Percentiles rank a stretch among this genome's conserved stretches.
Evolutionary conservation across 2,329 filamentous ascomycete genomes (phyloP).

Genomic region (Domatiomyces globalis): DNA sequence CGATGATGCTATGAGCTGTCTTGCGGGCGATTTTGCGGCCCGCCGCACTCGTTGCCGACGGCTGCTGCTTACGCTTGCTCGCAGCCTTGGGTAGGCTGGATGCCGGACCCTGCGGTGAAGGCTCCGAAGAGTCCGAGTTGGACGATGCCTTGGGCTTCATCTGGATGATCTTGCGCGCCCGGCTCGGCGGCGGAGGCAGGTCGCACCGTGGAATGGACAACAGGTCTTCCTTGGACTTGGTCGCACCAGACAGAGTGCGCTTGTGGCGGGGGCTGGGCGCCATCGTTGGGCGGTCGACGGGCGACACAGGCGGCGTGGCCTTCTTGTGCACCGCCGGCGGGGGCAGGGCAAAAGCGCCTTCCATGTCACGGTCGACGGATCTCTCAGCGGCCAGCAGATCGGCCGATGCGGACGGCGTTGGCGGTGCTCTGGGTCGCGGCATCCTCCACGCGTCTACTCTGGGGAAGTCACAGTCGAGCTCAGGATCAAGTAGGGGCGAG

Average conservation of each 20-base stretch:
- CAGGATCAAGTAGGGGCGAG: neutral
- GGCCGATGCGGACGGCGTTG: slow-evolving; percentile 65
- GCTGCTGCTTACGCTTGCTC: slow-evolving; percentile 63
- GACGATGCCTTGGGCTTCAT: slow-evolving; percentile 59
- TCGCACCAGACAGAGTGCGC: slow-evolving; percentile 13
- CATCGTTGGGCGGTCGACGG: slow-evolving; percentile 18
- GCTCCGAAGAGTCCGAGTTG: slow-evolving; percentile 33
- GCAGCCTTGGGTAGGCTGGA: slow-evolving; percentile 14
- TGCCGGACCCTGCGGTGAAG: slow-evolving; percentile 14
- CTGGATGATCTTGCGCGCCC: slow-evolving; percentile 92
- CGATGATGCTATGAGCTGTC: slow-evolving; percentile 90
- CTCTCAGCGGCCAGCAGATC: slow-evolving; percentile 59
- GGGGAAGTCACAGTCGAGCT: neutral
- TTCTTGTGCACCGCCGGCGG: slow-evolving; percentile 55
- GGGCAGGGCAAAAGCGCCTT: slow-evolving; percentile 59
- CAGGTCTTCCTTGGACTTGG: slow-evolving; percentile 16
- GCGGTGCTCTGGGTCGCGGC: slow-evolving; percentile 53
- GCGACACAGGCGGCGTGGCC: slow-evolving; percentile 31
- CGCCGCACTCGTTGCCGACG: slow-evolving; percentile 61
- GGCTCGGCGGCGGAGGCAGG: slow-evolving; percentile 79
- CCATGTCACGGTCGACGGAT: slow-evolving; percentile 27
- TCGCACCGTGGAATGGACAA: slow-evolving; percentile 53
- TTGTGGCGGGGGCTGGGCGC: slow-evolving; percentile 17
- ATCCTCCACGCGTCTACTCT: slow-evolving; percentile 29
- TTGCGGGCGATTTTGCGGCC: slow-evolving; percentile 92